Base-by-base conservation (phyloP, 2,329 filamentous ascomycete species). In the Aspergillus intermedius region DNA sequence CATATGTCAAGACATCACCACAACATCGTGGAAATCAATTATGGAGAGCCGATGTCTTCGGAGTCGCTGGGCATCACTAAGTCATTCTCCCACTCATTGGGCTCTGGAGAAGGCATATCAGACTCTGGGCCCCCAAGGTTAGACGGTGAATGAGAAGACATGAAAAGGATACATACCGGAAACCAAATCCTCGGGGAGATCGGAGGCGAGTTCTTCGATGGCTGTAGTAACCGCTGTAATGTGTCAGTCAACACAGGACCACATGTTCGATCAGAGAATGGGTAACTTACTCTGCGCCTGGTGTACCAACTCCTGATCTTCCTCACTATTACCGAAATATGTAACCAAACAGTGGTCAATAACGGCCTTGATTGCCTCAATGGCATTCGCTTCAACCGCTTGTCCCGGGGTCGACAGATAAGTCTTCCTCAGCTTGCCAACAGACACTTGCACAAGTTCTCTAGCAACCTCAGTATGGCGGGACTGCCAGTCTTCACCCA, bases 11-110 rank as follows among this genome's bases (percentile, higher is more conserved):
- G 53, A 55, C 54, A 42, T 49, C 45, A 40, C 46, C 37, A 44
- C 45, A 44, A 45, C 47, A 44, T 21, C 22, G 12, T 12, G 19
- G 21, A 12, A 40, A 21, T 46, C 35, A 28, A 47, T 61, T 52
- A 71, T 32, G 69, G 69, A 42, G 67, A 66, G 15, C 62, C 21
- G 5, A 22, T 22, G 4, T 22, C 65, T 25, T 72, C 69, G 3
- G 69, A 72, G 52, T 72, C 69, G 47, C 67, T 71, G 40, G 61
- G 66, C 51, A 72, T 59, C 42, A 61, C 60, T 17, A 69, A 72
- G 44, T 70, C 65, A 46, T 68, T 67, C 44, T 71, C 69, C 69
- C 69, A 72, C 50, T 68, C 66, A 12, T 30, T 30, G 25, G 25
- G 25, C 52, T 72, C 69, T 58, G 64, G 52, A 51, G 65, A 70